Conservation (phyloP, 352 stramenopile species). For the Halophytophthora polymorphica region DNA sequence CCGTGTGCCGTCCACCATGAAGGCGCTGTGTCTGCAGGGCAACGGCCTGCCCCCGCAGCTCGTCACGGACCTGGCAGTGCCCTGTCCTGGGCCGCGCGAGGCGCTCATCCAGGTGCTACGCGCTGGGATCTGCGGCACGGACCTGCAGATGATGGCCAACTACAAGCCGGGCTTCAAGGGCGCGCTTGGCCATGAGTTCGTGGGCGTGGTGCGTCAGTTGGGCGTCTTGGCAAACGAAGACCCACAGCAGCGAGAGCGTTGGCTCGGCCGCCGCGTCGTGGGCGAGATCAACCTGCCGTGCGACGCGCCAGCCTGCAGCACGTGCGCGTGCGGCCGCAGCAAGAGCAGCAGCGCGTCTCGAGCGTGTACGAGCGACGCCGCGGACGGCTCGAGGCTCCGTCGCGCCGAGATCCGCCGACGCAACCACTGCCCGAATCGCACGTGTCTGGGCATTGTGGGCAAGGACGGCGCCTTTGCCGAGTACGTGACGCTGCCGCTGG, state of each 20-base stretch:
- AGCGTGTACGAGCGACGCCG: neutral
- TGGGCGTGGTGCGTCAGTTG: conserved; percentile 77
- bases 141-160: conserved; percentile 68
- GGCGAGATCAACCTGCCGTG: conserved; percentile 92
- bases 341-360: conserved; percentile 6
- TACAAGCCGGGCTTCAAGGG: conserved; percentile 74
- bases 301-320: conserved; percentile 44
- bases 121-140: conserved; percentile 70
- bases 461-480: conserved; percentile 82
- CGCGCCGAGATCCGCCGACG: conserved; percentile 39
- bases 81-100: conserved; percentile 32
- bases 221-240: conserved; percentile 25
- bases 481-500: conserved; percentile 73
- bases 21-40: conserved; percentile 45
- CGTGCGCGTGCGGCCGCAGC: conserved; percentile 19
- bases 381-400: conserved; percentile 12
- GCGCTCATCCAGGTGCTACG: conserved; percentile 59
- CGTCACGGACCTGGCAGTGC: conserved; percentile 34
- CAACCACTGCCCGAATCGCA: conserved; percentile 87
- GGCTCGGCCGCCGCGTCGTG: conserved; percentile 83
- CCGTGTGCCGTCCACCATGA: conserved; percentile 34
- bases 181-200: conserved; percentile 88
- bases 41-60: conserved; percentile 22
- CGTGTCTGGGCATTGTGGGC: conserved; percentile 80
- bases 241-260: conserved; percentile 14